These are phyloP conservation scores for Rhizopogon roseolus DNA, from an alignment of 768 basidiomycete species.

Conservation along the genomic window DNA sequence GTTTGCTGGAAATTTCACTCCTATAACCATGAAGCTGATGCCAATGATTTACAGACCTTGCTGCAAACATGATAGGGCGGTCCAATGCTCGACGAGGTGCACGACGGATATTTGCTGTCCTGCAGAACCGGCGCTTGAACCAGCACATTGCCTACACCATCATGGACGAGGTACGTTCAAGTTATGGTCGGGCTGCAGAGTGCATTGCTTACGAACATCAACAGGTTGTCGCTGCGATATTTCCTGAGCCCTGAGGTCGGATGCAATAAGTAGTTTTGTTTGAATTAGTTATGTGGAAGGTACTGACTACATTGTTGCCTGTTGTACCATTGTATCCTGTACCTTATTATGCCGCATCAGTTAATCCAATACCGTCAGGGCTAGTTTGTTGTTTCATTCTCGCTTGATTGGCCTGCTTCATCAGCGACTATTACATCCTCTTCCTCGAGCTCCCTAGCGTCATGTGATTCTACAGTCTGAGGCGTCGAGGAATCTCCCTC, in stretches of 20 bases:
- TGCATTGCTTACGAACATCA: background rate
- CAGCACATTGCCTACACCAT: conserved; percentile 89
- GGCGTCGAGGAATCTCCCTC: conserved; percentile 1
- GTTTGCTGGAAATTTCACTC: conserved; percentile 34
- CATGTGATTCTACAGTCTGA: background rate
- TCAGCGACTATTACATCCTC: background rate
- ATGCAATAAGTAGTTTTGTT: background rate
- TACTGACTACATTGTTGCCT: background rate
- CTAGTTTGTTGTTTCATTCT: background rate
- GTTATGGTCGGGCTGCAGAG: background rate
- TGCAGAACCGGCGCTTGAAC: conserved; percentile 93
- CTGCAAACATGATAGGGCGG: conserved; percentile 97
- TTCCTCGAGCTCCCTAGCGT: background rate
- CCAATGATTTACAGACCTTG: conserved; percentile 57
- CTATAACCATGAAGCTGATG: background rate
- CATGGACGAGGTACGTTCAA: conserved; percentile 72
- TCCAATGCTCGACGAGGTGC: conserved; percentile 93
- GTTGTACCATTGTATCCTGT: background rate
- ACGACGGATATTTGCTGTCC: conserved; percentile 84
- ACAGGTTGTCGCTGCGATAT: conserved; percentile 56
- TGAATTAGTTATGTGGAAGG: background rate
- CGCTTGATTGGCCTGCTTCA: background rate
- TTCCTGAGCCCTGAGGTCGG: conserved; percentile 40
- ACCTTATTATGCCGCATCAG: background rate
- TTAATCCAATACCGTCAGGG: background rate